These are phyloP conservation scores for Phaeosphaeria sp. DNA, from an alignment of 2,329 filamentous ascomycete species.

Conservation along the genomic window DNA sequence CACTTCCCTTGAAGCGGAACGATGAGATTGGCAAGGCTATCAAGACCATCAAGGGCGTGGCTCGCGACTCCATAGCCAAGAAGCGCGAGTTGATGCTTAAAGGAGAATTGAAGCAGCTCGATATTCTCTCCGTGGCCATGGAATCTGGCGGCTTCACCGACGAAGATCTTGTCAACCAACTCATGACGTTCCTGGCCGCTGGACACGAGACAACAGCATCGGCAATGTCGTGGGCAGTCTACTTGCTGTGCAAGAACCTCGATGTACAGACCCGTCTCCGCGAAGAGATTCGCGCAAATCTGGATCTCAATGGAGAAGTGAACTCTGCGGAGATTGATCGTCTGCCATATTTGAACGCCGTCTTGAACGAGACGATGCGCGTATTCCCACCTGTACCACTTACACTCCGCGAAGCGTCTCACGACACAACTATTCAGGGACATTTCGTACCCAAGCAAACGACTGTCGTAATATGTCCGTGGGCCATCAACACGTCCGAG, in stretches of 20 bases:
- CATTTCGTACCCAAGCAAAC: conserved; percentile 74
- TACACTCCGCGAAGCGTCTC: conserved; percentile 69
- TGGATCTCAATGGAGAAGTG: conserved; percentile 50
- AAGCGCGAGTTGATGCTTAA: conserved; percentile 68
- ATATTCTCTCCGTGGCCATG: conserved; percentile 83
- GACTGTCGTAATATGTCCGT: conserved; percentile 67
- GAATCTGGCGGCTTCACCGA: conserved; percentile 77
- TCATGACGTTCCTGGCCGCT: conserved; percentile 88
- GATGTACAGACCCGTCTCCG: conserved; percentile 57
- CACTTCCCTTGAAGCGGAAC: conserved; percentile 75
- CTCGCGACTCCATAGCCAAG: conserved; percentile 70
- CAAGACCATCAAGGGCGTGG: conserved; percentile 61
- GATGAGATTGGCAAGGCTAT: conserved; percentile 46
- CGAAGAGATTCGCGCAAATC: conserved; percentile 55
- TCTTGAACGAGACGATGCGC: conserved; percentile 79
- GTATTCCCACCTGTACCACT: conserved; percentile 74
- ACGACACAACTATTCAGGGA: conserved; percentile 70
- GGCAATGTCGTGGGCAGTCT: conserved; percentile 61
- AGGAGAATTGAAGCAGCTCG: conserved; percentile 59
- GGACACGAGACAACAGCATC: conserved; percentile 64
- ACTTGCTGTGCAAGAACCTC: conserved; percentile 59
- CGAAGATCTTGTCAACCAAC: conserved; percentile 82
- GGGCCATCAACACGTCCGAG: conserved; percentile 73
- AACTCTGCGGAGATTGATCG: conserved; percentile 68
- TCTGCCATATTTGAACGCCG: conserved; percentile 77